Conservation (phyloP, 2,329 filamentous ascomycete genomes). For the Nothophoma quercina region DNA sequence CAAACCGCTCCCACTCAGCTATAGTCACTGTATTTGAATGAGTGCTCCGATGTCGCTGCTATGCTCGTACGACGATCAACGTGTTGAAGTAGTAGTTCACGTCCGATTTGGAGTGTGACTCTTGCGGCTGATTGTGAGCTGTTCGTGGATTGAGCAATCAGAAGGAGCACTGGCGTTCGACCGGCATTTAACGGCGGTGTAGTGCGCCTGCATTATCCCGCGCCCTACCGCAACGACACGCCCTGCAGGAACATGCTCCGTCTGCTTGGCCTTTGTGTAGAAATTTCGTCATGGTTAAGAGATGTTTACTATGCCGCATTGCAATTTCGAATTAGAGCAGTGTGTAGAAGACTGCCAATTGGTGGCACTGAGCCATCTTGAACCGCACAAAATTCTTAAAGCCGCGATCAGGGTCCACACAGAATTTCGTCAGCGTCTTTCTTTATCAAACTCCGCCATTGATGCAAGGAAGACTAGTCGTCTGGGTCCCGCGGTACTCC, state of each 20-base stretch:
- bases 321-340: not conserved
- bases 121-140: conserved; percentile 23
- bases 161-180: conserved; percentile 17
- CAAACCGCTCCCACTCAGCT: not conserved
- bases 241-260: conserved; percentile 9
- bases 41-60: conserved; percentile 9
- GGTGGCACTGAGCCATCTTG: not conserved
- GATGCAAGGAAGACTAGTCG: conserved; percentile 20
- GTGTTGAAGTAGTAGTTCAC: not conserved
- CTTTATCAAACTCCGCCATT: conserved; percentile 26
- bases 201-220: conserved; percentile 18
- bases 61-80: not conserved
- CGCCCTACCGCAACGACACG: conserved; percentile 26
- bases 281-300: conserved; percentile 9
- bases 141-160: conserved; percentile 20
- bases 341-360: not conserved
- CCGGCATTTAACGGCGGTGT: too few relatives aligned
- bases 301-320: not conserved
- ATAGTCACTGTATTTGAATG: not conserved
- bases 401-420: conserved; percentile 11
- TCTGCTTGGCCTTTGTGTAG: conserved; percentile 6
- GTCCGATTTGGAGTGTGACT: conserved; percentile 12
- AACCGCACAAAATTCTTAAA: conserved; percentile 11
- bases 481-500: conserved; percentile 23
- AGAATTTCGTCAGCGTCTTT: conserved; percentile 12